Evolutionary conservation across 129 eudicot genomes (phyloP), one percentile per base, ranked within the genome.

Genomic region (Pseudognaphalium luteoalbum): DNA sequence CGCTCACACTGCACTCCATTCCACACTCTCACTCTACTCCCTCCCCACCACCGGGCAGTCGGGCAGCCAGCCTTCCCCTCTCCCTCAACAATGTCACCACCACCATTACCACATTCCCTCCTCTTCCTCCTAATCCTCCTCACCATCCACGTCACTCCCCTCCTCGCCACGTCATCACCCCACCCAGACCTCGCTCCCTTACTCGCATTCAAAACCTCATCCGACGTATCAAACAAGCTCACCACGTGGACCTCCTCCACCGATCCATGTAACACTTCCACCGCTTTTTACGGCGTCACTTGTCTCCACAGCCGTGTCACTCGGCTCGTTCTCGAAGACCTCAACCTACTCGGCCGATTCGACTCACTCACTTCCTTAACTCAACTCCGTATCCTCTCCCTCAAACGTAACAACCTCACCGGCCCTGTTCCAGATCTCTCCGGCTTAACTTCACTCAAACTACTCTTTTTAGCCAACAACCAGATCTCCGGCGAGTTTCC

Each of bases 371-470:
- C 70, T 16, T 82, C 84, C 21, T 80, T 93, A 1, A 82, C 93
- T 50, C 72, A 75, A 2, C 97, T 91, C 81, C 89, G 98, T 2
- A 88, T 89, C 28, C 89, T 94, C 76, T 82, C 88, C 67, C 89
- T 94, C 66, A 87, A 85, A 41, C 78, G 41, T 1, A 94, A 94
- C 87, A 44, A 62, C 20, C 83, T 94, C 61, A 70, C 87, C 5
- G 97, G 93, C 21, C 82, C 82, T 2, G 19, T 94, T 60, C 97
- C 98, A 20, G 90, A 91, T 64, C 86, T 91, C 41, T 88, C 98
- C 2, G 69, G 66, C 71, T 85, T 94, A 58, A 65, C 82, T 0
- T 59, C 80, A 0, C 83, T 94, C 12, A 87, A 79, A 56, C 82
- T 87, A 4, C 83, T 94, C 9, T 94, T 85, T 52, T 79, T 94